These are phyloP conservation scores for Emergomyces orientalis DNA, from an alignment of 2,329 filamentous ascomycete genomes.

Conservation along the genomic window DNA sequence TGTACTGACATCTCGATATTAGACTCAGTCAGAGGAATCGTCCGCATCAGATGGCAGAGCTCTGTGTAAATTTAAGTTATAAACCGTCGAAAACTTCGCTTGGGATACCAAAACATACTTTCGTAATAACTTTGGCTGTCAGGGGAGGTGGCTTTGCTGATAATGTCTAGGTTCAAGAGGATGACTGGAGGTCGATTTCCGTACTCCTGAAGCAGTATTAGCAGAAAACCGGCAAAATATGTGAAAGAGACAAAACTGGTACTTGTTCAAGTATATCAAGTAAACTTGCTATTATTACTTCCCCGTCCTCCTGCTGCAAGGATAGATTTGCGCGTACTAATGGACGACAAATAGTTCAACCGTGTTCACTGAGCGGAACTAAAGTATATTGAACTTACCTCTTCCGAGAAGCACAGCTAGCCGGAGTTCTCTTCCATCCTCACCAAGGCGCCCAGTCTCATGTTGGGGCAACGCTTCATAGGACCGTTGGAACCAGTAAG, in stretches of 20 bases:
- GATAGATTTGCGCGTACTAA: constrained; percentile 23
- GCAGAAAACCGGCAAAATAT: background rate
- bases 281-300: constrained; percentile 47
- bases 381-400: constrained; percentile 40
- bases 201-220: constrained; percentile 38
- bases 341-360: background rate
- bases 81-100: background rate
- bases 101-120: constrained; percentile 23
- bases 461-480: constrained; percentile 42
- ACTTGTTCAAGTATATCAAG: constrained; percentile 49
- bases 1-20: constrained; percentile 50
- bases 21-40: constrained; percentile 50
- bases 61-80: constrained; percentile 27
- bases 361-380: constrained; percentile 20
- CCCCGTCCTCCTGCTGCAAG: constrained; percentile 35
- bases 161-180: constrained; percentile 58
- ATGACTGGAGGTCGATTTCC: constrained; percentile 56
- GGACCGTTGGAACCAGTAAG: constrained; percentile 66
- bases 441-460: constrained; percentile 47
- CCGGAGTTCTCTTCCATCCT: constrained; percentile 54
- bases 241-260: background rate
- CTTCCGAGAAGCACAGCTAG: constrained; percentile 57
- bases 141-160: constrained; percentile 34
- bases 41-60: constrained; percentile 53
- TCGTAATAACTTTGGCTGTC: constrained; percentile 34